These are phyloP conservation scores for Hericium alpestre DNA, from an alignment of 768 basidiomycete species.

Conservation along the genomic window DNA sequence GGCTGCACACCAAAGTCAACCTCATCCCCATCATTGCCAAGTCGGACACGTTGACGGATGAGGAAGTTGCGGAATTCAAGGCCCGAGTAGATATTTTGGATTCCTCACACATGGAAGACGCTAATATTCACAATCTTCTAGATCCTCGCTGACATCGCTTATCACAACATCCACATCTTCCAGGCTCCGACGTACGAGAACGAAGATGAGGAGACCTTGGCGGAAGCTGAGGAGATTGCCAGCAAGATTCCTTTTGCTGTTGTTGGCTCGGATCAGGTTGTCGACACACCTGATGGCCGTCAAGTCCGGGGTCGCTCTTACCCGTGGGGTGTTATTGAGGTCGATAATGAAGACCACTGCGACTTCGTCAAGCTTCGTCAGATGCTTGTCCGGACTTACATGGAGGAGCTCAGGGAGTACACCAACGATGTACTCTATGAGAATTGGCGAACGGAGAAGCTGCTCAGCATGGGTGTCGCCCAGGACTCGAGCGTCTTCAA, in stretches of 20 bases:
- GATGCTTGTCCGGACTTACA: conserved; percentile 98
- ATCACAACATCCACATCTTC: conserved; percentile 97
- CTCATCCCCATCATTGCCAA: conserved; percentile 98
- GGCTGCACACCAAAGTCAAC: conserved; percentile 95
- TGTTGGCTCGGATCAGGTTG: conserved; percentile 83
- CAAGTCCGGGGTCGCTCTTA: conserved; percentile 90
- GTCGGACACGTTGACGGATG: conserved; percentile 94
- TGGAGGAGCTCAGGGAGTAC: conserved; percentile 97
- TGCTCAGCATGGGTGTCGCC: conserved; percentile 93
- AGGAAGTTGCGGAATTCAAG: conserved; percentile 90
- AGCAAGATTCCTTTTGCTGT: conserved; percentile 98
- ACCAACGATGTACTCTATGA: conserved; percentile 95
- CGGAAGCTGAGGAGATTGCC: conserved; percentile 94
- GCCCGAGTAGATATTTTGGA: conserved; percentile 49
- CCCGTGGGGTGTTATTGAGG: conserved; percentile 98
- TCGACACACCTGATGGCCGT: conserved; percentile 78
- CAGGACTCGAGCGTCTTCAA: conserved; percentile 98
- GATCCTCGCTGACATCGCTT: conserved; percentile 87
- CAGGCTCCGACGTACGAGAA: conserved; percentile 95
- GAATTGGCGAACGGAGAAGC: conserved; percentile 95
- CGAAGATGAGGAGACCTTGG: conserved; percentile 96
- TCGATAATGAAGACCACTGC: conserved; percentile 98
- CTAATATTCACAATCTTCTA: conserved; percentile 19
- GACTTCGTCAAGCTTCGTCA: conserved; percentile 99
- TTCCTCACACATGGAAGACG: background rate